Base-by-base conservation (phyloP, 2,329 filamentous ascomycete species). In the Lomentospora prolificans region DNA sequence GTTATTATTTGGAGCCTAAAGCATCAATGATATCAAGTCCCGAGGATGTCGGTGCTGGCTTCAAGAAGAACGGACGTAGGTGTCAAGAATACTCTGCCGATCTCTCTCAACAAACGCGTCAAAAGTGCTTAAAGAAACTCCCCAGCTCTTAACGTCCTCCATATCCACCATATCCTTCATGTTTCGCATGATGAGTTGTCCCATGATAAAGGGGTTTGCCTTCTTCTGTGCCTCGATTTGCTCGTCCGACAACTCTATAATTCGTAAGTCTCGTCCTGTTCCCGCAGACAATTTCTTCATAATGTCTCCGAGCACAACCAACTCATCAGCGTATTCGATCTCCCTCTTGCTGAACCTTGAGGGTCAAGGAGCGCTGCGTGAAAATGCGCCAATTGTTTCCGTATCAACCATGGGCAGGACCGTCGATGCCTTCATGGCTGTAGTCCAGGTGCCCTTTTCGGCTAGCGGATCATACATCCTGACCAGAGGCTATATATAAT, bases 341-440 rank as follows among this genome's bases (percentile, higher is more conserved):
- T 68, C 69, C 58, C 71, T 61, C n/a, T 61, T 62, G 25, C 69
- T 50, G 58, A 77, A 80, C 41, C 65, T 66, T 39, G 58, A 0
- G 74, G 71, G 2, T 77, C 65, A 1, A 71, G 59, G 17, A 79
- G 65, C 0, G 73, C 75, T 0, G 71, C 71, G 4, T 3, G 69
- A 70, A 60, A 78, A 76, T 6, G 60, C 65, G 0, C 72, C 78
- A 50, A 80, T 76, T 27, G 78, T 76, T 3, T 70, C 65, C 0
- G 71, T 67, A 59, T 78, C 76, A 4, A 77, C 65, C 58, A 77
- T 63, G 1, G 74, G 70, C 1, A 80, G 57, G 0, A 63, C 12
- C 0, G 67, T 70, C 17, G 69, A 66, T 0, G 64, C 61, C 0
- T 59, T 60, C 22, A 73, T 60, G 0, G 73, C 70, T 2, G 68